Evolutionary conservation across 129 eudicot genomes (phyloP).

Genomic region (Flaveria sonorensis): DNA sequence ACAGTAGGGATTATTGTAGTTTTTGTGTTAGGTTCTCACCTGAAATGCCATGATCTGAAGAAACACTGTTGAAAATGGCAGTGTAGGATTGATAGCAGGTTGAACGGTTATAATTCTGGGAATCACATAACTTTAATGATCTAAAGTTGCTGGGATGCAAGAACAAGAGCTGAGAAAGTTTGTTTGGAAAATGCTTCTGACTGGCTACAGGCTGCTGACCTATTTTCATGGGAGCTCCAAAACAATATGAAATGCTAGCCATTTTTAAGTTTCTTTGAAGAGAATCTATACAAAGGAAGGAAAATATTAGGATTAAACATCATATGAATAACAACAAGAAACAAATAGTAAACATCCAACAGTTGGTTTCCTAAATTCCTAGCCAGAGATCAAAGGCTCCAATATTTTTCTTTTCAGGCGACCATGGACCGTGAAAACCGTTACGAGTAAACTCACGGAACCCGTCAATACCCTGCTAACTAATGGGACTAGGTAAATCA

Average conservation of each 20-base stretch:
- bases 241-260: constrained; percentile 42
- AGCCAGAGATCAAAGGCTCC: background rate
- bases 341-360: constrained; percentile 1
- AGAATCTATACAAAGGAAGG: constrained; percentile 21
- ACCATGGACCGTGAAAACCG: too few relatives aligned
- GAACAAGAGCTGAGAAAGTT: constrained; percentile 32
- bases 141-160: constrained; percentile 16
- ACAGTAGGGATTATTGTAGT: background rate
- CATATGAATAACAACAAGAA: constrained; percentile 16
- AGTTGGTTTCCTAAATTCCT: constrained; percentile 1
- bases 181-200: constrained; percentile 29
- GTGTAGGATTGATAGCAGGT: constrained; percentile 26
- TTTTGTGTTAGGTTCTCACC: constrained; percentile 35
- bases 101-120: constrained; percentile 12
- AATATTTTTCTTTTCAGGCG: background rate
- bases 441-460: too few relatives aligned
- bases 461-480: too few relatives aligned
- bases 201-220: constrained; percentile 20
- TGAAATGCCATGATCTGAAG: constrained; percentile 32
- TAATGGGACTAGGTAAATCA: too few relatives aligned
- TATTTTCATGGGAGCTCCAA: constrained; percentile 33
- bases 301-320: constrained; percentile 13
- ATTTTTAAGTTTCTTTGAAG: constrained; percentile 15
- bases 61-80: constrained; percentile 31
- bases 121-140: constrained; percentile 13